Percentiles rank a stretch among this genome's conserved stretches.
Evolutionary conservation across 768 basidiomycete genomes (phyloP).

Genomic region (Pleurotus cornucopiae): DNA sequence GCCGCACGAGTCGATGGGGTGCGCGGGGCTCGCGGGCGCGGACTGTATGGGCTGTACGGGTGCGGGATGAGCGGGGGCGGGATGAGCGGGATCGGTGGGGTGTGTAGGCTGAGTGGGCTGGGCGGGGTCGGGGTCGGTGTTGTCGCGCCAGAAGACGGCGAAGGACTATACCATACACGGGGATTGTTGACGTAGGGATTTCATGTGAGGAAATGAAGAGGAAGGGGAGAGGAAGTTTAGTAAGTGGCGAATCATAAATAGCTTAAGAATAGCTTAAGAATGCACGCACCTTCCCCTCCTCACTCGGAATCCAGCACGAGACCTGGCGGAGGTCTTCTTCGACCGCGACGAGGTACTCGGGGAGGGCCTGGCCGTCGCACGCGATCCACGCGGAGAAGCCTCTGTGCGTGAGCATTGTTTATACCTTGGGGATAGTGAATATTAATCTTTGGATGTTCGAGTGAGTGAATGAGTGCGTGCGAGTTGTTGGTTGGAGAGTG

Average conservation of each 20-base stretch:
- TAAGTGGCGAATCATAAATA: too few relatives aligned
- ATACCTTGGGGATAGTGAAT: too few relatives aligned
- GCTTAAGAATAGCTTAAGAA: too few relatives aligned
- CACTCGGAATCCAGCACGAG: constrained; percentile 68
- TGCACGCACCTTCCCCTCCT: constrained; percentile 41
- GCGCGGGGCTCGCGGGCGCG: too few relatives aligned
- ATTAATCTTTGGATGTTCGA: too few relatives aligned
- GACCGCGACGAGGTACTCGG: constrained; percentile 52
- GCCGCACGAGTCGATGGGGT: constrained; percentile 47
- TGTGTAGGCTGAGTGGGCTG: too few relatives aligned
- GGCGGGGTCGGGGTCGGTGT: constrained; percentile 9
- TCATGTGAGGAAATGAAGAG: background rate
- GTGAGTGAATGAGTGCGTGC: too few relatives aligned
- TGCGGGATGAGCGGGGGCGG: too few relatives aligned
- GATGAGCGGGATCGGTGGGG: too few relatives aligned
- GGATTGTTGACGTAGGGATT: too few relatives aligned
- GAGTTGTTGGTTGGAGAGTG: too few relatives aligned
- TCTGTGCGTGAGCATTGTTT: constrained; percentile 46
- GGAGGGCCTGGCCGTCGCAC: constrained; percentile 42
- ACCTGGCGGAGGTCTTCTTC: constrained; percentile 40
- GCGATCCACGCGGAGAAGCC: constrained; percentile 72
- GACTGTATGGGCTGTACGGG: too few relatives aligned
- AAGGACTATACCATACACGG: background rate
- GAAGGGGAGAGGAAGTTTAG: background rate
- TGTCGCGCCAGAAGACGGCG: constrained; percentile 59